A percentile compares a stretch with the other conserved stretches of the same genome.
Evolutionary conservation across 805 yeast species (phyloP).

Genomic region (Candida koratica): DNA sequence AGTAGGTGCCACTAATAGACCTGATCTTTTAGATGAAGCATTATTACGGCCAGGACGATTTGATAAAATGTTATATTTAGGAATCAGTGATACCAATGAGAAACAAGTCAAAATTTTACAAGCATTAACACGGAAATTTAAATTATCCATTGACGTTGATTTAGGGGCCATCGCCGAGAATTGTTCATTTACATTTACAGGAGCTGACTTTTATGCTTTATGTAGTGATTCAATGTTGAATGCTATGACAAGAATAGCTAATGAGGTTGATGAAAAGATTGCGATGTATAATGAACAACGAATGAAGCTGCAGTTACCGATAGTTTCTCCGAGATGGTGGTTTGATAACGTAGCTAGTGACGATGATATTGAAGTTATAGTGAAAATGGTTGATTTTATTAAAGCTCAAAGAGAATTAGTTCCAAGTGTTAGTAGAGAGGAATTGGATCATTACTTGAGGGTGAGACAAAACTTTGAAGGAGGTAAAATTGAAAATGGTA

Average conservation of each 20-base stretch:
- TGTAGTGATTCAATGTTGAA: slow-evolving; percentile 94
- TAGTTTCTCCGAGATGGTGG: slow-evolving; percentile 78
- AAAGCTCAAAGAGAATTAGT: slow-evolving; percentile 67
- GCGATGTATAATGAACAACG: slow-evolving; percentile 42
- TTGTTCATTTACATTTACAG: slow-evolving; percentile 91
- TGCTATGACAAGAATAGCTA: slow-evolving; percentile 91
- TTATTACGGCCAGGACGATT: slow-evolving; percentile 90
- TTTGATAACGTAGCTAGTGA: slow-evolving; percentile 73
- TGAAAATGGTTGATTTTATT: slow-evolving; percentile 68
- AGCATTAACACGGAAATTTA: slow-evolving; percentile 84
- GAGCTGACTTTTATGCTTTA: slow-evolving; percentile 96
- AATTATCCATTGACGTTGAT: slow-evolving; percentile 56
- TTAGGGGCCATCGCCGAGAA: slow-evolving; percentile 54
- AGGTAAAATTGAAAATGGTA: slow-evolving; percentile 28
- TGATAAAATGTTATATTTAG: slow-evolving; percentile 90
- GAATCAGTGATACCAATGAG: slow-evolving; percentile 86
- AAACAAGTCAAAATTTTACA: slow-evolving; percentile 82
- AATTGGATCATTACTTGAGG: slow-evolving; percentile 71
- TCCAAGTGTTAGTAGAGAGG: slow-evolving; percentile 87
- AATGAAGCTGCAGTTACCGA: slow-evolving; percentile 29
- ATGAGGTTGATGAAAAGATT: slow-evolving; percentile 65
- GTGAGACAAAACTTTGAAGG: slow-evolving; percentile 86
- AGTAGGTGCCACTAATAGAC: slow-evolving; percentile 98
- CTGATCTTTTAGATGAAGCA: slow-evolving; percentile 93
- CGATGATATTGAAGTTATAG: slow-evolving; percentile 66